Base-by-base conservation (phyloP, 2,329 filamentous ascomycete species). In the Dactylonectria macrodidyma region DNA sequence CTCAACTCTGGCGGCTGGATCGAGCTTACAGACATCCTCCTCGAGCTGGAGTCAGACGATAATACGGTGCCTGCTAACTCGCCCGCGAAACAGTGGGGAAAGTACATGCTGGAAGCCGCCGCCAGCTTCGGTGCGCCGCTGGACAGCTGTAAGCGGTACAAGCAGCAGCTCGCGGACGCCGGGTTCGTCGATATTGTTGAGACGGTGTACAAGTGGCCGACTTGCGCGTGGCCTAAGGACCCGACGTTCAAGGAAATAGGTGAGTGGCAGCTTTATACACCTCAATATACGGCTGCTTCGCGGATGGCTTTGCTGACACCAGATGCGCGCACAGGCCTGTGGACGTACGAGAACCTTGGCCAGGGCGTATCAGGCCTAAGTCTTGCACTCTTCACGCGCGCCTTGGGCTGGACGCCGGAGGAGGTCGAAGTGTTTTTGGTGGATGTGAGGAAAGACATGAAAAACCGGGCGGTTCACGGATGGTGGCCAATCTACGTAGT, bases 131-230 rank as follows among this genome's bases (percentile, higher is more conserved):
- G 77, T 0, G 74, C 80, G 4, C 72, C 75, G 1, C 67, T 79
- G 8, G 60, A 60, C n/a, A 74, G 68, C 9, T 75, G 72, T 11
- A 62, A 69, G 12, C 56, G 65, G 4, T 67, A 65, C 3, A 75
- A 73, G 46, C 19, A 59, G 16, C 80, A 81, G 54, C 78, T 89
- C 61, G 75, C 77, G 9, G 82, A 84, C 8, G 85, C 84, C 0
- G 88, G 88, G 0, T 89, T 89, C 68, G 76, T 78, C 47, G 79
- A 88, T 65, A 81, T 90, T 0, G 74, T 75, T 0, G 82, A 87
- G 69, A 76, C 79, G 5, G 73, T 83, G 11, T 84, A 79, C 72
- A 84, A 84, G 72, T 82, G 86, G 76, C 86, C 86, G 0, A 78
- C 81, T 41, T 85, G 84, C 70, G 76, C 80, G 3, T 89, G 87